phyloP scores from a whole-genome alignment of 768 basidiomycete genomes.

The Agaricus blazei region DNA sequence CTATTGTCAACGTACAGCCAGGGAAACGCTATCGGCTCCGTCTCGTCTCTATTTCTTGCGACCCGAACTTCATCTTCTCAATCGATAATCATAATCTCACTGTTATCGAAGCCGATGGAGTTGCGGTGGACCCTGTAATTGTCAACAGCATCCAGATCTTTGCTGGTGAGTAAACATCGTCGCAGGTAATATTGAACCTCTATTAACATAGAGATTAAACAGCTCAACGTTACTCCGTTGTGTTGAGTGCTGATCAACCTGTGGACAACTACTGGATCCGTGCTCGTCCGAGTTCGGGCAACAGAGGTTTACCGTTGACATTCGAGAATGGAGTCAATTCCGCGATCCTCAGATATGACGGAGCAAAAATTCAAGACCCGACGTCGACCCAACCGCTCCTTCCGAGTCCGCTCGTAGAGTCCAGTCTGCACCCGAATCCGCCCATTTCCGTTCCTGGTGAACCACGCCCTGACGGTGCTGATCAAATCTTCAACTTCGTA shows the following conservation, averaged over 20 bases:
- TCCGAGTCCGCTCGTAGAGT: constrained; percentile 27
- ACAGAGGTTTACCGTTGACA: constrained; percentile 1
- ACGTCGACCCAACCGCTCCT: constrained; percentile 16
- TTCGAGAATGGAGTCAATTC: constrained; percentile 36
- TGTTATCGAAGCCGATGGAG: constrained; percentile 38
- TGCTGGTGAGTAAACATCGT: constrained; percentile 34
- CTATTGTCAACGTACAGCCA: constrained; percentile 27
- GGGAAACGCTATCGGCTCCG: constrained; percentile 41
- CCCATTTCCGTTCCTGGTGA: constrained; percentile 27
- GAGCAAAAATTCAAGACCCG: constrained; percentile 38
- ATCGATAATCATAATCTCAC: constrained; percentile 31
- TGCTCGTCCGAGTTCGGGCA: constrained; percentile 23
- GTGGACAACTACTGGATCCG: constrained; percentile 53
- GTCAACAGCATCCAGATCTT: constrained; percentile 39
- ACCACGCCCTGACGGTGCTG: constrained; percentile 33
- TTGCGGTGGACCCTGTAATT: constrained; percentile 17
- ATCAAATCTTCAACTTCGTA: constrained; percentile 33
- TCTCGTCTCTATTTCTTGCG: constrained; percentile 41
- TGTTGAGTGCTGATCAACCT: constrained; percentile 37
- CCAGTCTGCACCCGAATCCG: constrained; percentile 31
- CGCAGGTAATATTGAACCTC: constrained; percentile 25
- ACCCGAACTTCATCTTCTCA: constrained; percentile 33
- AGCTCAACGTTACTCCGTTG: constrained; percentile 31
- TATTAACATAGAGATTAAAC: constrained; percentile 24
- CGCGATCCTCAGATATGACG: constrained; percentile 44